Conservation (phyloP, 2,329 filamentous ascomycete species). For the Phaeophleospora eucalypticola region DNA sequence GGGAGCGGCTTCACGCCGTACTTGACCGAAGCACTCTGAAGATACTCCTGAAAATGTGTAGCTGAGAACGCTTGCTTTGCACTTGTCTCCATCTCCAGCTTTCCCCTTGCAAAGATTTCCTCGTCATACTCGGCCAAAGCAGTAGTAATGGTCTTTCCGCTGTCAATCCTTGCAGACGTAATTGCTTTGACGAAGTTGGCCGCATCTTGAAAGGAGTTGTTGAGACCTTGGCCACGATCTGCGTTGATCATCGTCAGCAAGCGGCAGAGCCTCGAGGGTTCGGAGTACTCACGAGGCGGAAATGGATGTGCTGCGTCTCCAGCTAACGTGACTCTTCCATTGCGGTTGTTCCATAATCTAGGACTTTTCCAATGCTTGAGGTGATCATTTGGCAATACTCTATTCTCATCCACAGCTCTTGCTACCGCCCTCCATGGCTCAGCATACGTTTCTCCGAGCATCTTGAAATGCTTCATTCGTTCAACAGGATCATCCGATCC, state of each 20-base stretch:
- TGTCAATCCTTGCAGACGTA: background rate
- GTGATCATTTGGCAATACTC: background rate
- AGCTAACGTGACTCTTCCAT: background rate
- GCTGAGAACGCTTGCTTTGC: background rate
- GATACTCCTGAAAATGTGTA: background rate
- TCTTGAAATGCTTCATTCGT: background rate
- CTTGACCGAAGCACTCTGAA: background rate
- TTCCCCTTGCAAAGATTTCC: background rate
- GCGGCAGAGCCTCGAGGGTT: too few species aligned
- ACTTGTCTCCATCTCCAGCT: background rate
- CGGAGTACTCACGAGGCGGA: too few species aligned
- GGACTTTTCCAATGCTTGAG: background rate
- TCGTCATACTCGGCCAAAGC: background rate
- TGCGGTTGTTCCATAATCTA: background rate
- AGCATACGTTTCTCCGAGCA: background rate
- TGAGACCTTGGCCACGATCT: background rate
- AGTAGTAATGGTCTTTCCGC: background rate
- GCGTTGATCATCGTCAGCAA: too few species aligned
- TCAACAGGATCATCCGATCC: background rate
- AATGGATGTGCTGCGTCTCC: slow-evolving; percentile 1
- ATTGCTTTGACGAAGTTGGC: background rate
- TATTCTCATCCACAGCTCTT: background rate
- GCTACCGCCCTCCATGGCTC: background rate
- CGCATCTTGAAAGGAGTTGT: slow-evolving; percentile 1
- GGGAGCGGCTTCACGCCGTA: background rate